Percentiles rank a stretch among this genome's conserved stretches.
phyloP scores from a whole-genome alignment of 768 basidiomycete species.

The Rhodotorula diobovata region DNA sequence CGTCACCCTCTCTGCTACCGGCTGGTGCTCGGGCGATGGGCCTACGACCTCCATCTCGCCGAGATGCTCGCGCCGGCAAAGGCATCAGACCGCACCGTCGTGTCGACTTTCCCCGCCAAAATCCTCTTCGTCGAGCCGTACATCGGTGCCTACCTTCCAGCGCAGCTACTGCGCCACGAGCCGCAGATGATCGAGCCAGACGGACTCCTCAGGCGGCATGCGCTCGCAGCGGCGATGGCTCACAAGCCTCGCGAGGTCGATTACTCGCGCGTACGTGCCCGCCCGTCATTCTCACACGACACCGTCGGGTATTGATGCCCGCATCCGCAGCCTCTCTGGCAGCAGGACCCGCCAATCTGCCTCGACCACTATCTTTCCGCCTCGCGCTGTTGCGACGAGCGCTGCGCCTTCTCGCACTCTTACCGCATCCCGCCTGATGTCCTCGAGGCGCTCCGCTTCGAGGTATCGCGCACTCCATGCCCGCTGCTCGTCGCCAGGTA shows the following conservation, averaged over 20 bases:
- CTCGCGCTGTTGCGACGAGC: constrained; percentile 1
- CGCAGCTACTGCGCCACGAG: neutral
- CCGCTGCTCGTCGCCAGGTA: neutral
- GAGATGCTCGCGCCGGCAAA: neutral
- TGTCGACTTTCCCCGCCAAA: neutral
- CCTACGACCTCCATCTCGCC: constrained; percentile 4
- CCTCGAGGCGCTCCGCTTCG: constrained; percentile 8
- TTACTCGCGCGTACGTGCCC: neutral
- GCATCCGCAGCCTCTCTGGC: neutral
- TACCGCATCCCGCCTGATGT: constrained; percentile 1
- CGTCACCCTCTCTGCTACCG: neutral
- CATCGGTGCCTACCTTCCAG: neutral
- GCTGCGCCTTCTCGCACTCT: constrained; percentile 8
- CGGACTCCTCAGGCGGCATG: neutral
- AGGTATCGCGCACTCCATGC: constrained; percentile 4
- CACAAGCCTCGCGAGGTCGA: neutral
- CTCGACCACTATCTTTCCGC: constrained; percentile 15
- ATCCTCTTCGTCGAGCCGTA: constrained; percentile 18
- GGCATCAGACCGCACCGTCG: neutral
- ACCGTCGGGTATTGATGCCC: neutral
- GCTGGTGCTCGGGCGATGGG: constrained; percentile 23
- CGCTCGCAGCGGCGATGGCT: neutral
- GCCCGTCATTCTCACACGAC: neutral
- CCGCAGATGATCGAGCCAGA: neutral
- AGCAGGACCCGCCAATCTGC: constrained; percentile 21